Evolutionary conservation across 2,329 filamentous ascomycete species (phyloP), one percentile per base, ranked within the genome.

Genomic region (Colletotrichum godetiae): DNA sequence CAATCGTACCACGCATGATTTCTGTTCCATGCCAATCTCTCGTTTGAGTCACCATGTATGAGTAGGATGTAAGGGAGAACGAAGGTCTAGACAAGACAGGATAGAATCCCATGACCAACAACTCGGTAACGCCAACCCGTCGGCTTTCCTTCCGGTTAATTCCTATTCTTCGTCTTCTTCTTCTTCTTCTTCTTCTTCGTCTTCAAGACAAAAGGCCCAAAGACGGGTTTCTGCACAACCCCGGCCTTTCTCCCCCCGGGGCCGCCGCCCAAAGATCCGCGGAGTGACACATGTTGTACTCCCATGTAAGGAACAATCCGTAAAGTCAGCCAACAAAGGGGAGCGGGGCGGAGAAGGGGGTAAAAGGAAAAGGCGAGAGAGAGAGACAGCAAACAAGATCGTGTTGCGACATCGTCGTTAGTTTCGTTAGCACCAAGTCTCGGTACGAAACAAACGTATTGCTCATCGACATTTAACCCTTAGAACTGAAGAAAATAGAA

Each of bases 401-500:
- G 29, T 13, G 15, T 27, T 29, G 46, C 22, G 33, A 65, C 35
- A 19, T 57, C 33, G 49, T 49, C 15, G 15, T 19, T 15, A 6
- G 11, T 13, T 27, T 22, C 13, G 61, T 2, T 22, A 31, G 22
- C 52, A 65, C 33, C 31, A 27, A 42, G n/a, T 57, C 24, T 6
- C 19, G 35, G 62, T 46, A 19, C 62, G 52, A 57, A 65, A 65
- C 62, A 65, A 65, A 65, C 52, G 22, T 22, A 65, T 31, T 15
- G 27, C 33, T 15, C 42, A 52, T 56, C 33, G 19, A 27, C 27
- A 22, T n/a, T 56, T 27, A 27, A 29, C 33, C 35, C 35, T 7
- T 3, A 7, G 31, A 33, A 33, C 31, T 37, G 35, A 37, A 42
- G 15, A 42, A 33, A 42, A 42, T 15, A 42, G 37, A 42, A 42